These are phyloP conservation scores for Singerocomus inundabilis DNA, from an alignment of 1,284 basidiomycete genomes.

Conservation along the genomic window DNA sequence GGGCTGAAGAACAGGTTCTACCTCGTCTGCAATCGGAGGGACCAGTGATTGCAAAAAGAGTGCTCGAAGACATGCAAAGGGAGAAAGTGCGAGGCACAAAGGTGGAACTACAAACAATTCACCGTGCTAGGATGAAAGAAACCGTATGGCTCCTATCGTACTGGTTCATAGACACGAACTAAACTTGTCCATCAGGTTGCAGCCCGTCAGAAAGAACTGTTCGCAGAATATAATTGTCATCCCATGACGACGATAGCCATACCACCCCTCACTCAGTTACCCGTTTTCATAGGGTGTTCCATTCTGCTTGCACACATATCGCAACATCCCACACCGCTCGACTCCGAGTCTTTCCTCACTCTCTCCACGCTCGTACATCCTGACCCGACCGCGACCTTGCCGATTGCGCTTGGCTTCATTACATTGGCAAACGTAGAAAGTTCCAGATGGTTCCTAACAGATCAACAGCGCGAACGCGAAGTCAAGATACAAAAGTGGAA, in stretches of 20 bases:
- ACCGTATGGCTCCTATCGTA: constrained; percentile 34
- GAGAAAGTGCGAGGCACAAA: constrained; percentile 54
- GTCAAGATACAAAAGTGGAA: constrained; percentile 42
- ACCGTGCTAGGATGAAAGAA: constrained; percentile 46
- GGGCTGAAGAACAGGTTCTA: constrained; percentile 64
- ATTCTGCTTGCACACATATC: constrained; percentile 58
- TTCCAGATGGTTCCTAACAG: constrained; percentile 63
- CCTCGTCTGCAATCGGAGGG: constrained; percentile 61
- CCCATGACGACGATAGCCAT: constrained; percentile 59
- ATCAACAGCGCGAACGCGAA: constrained; percentile 47
- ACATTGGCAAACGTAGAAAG: constrained; percentile 80
- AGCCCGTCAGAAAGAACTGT: constrained; percentile 55
- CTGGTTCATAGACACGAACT: constrained; percentile 1
- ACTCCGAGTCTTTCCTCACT: constrained; percentile 72
- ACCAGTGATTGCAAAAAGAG: constrained; percentile 50
- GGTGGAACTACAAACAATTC: constrained; percentile 48
- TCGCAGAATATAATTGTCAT: constrained; percentile 55
- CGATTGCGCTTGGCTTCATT: constrained; percentile 68
- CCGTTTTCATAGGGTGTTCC: constrained; percentile 68
- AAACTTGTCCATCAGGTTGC: constrained; percentile 44
- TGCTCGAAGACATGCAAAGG: constrained; percentile 58
- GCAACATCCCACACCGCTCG: constrained; percentile 58
- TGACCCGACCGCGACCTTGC: constrained; percentile 69
- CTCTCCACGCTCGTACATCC: constrained; percentile 67
- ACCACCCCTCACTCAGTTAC: constrained; percentile 67